Percentiles rank a stretch among this genome's conserved stretches.
Conservation (phyloP, 352 stramenopile species). For the Phytophthora foliorum region DNA sequence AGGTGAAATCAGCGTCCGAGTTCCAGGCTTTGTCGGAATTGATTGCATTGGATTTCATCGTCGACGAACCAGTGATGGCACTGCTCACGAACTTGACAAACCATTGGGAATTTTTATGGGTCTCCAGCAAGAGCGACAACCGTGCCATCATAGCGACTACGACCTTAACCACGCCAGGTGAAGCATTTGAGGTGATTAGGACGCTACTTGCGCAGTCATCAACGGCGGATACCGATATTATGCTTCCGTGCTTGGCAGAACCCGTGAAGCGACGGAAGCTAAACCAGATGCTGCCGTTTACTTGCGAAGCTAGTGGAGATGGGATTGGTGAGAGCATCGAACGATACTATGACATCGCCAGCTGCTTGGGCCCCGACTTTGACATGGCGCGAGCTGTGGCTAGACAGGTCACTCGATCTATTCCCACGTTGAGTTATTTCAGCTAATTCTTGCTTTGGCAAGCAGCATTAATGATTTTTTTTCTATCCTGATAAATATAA, state of each 20-base stretch:
- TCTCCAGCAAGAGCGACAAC: conserved; percentile 39
- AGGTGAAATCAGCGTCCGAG: conserved; percentile 31
- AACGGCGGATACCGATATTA: conserved; percentile 42
- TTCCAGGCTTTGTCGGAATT: conserved; percentile 56
- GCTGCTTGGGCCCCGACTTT: neutral
- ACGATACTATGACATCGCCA: too few species aligned
- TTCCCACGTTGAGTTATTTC: neutral
- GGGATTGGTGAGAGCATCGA: neutral
- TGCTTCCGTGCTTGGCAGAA: conserved; percentile 36
- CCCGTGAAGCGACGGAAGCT: conserved; percentile 56
- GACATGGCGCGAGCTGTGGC: neutral
- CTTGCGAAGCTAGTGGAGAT: neutral
- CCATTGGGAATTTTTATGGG: conserved; percentile 59
- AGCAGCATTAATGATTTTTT: neutral
- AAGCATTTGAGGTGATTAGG: conserved; percentile 44
- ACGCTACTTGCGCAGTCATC: conserved; percentile 38
- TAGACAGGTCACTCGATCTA: neutral
- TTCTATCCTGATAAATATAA: too few species aligned
- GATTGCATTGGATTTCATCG: conserved; percentile 54
- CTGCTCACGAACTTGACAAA: conserved; percentile 51
- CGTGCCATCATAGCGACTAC: conserved; percentile 27
- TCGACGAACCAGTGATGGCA: conserved; percentile 47
- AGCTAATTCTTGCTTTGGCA: neutral
- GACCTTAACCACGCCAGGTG: conserved; percentile 31
- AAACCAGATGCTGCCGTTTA: neutral